Evolutionary conservation across 2,329 filamentous ascomycete genomes (phyloP).

Genomic region (Fusarium poae): DNA sequence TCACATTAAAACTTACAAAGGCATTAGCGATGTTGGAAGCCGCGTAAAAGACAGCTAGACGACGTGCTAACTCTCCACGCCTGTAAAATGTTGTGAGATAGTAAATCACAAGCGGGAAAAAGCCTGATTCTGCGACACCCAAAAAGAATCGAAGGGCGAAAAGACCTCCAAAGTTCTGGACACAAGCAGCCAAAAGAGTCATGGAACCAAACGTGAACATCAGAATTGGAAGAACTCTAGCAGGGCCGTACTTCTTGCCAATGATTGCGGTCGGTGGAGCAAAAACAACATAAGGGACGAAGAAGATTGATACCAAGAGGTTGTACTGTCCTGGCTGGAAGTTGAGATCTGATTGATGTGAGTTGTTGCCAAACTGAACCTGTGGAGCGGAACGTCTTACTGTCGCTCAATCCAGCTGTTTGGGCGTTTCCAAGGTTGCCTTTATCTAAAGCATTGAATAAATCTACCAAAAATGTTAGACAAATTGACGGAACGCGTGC

Average conservation of each 20-base stretch:
- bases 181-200: conserved; percentile 14
- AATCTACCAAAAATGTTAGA: background rate
- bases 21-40: conserved; percentile 21
- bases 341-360: conserved; percentile 4
- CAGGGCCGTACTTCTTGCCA: conserved; percentile 15
- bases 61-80: conserved; percentile 17
- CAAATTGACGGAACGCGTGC: accelerated
- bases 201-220: conserved; percentile 24
- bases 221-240: conserved; percentile 6
- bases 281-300: conserved; percentile 23
- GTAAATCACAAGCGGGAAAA: conserved; percentile 24
- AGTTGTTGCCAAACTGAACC: accelerated
- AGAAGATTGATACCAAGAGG: conserved; percentile 25
- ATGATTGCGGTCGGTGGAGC: conserved; percentile 15
- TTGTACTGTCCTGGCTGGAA: conserved; percentile 22
- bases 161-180: conserved; percentile 18
- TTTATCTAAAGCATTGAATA: conserved; percentile 22
- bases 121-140: conserved; percentile 11
- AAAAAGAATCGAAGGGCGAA: conserved; percentile 20
- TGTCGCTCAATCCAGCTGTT: conserved; percentile 10
- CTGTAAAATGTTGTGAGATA: conserved; percentile 23
- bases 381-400: background rate
- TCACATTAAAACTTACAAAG: background rate
- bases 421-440: conserved; percentile 27
- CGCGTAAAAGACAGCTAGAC: conserved; percentile 16